phyloP scores from a whole-genome alignment of 352 stramenopile species.

The Phytophthora pini region DNA sequence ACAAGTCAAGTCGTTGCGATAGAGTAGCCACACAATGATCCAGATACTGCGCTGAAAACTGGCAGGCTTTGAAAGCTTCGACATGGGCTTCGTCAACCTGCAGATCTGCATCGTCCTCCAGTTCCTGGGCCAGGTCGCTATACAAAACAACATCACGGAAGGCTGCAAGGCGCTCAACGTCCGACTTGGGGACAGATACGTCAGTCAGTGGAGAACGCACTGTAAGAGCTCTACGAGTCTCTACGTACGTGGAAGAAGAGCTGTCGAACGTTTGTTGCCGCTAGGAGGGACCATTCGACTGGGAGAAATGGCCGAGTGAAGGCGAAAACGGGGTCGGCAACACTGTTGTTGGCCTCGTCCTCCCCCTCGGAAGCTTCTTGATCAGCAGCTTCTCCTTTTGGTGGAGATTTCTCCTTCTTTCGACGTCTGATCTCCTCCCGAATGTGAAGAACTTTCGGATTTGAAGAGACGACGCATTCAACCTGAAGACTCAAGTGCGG shows the following conservation, averaged over 20 bases:
- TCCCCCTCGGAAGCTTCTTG: conserved; percentile 2
- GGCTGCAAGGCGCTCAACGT: conserved; percentile 57
- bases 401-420: neutral
- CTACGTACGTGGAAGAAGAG: conserved; percentile 70
- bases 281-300: conserved; percentile 69
- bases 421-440: conserved; percentile 21
- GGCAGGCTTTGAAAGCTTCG: conserved; percentile 56
- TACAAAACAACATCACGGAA: conserved; percentile 65
- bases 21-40: conserved; percentile 63
- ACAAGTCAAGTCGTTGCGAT: conserved; percentile 41
- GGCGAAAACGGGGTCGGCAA: conserved; percentile 62
- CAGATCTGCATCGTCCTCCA: conserved; percentile 57
- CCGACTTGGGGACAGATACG: conserved; percentile 34
- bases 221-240: neutral
- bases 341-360: neutral
- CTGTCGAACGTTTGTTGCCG: conserved; percentile 57
- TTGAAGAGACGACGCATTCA: conserved; percentile 36
- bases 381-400: neutral
- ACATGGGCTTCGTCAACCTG: conserved; percentile 58
- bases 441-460: conserved; percentile 36
- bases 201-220: neutral
- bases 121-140: conserved; percentile 56
- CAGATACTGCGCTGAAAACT: conserved; percentile 78
- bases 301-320: conserved; percentile 55
- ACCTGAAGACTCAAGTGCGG: conserved; percentile 49